phyloP scores from a whole-genome alignment of 1,139 yeast species.

The Blastobotrys buckinghamii region DNA sequence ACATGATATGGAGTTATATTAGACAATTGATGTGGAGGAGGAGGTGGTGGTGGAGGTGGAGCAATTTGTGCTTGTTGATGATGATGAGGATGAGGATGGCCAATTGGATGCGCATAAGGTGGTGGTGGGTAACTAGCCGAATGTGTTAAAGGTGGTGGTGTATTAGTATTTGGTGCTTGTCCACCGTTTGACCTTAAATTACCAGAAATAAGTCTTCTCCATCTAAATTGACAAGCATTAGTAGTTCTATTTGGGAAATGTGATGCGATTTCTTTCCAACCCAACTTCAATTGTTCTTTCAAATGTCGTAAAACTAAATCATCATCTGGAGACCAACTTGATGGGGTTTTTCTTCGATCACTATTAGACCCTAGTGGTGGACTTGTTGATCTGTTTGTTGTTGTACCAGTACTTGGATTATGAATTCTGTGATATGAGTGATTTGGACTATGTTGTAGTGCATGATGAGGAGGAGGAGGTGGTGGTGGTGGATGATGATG shows the following conservation, averaged over 20 bases:
- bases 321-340: conserved; percentile 76
- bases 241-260: conserved; percentile 69
- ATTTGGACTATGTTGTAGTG: background rate
- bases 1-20: conserved; percentile 1
- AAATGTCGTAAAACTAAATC: conserved; percentile 61
- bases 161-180: background rate
- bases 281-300: conserved; percentile 65
- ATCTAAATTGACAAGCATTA: conserved; percentile 77
- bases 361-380: background rate
- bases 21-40: background rate
- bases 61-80: no score
- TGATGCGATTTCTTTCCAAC: conserved; percentile 76
- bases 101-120: background rate
- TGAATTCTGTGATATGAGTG: background rate
- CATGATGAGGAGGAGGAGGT: background rate
- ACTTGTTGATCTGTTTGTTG: background rate
- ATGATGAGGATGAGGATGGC: background rate
- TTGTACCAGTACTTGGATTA: background rate
- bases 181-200: conserved; percentile 27
- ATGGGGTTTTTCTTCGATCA: conserved; percentile 43
- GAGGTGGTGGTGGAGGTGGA: conserved; percentile 10
- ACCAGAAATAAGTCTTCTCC: conserved; percentile 61
- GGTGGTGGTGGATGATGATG: conserved; percentile 1
- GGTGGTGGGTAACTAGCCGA: conserved; percentile 2
- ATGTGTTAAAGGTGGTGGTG: conserved; percentile 8